Conservation (phyloP, 768 basidiomycete species). For the Austroboletus eburneus region DNA sequence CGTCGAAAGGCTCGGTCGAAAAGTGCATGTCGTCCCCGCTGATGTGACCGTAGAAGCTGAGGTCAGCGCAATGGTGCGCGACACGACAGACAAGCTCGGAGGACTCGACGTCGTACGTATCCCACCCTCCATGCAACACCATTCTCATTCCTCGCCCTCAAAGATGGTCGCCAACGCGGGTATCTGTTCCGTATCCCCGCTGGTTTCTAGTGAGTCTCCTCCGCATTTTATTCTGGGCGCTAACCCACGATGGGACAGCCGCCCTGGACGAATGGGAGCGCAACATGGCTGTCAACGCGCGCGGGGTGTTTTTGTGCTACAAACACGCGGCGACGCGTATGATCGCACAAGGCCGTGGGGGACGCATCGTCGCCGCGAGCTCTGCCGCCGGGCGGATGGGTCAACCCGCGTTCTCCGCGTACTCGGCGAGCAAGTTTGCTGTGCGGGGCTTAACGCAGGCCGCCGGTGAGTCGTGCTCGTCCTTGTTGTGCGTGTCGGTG, state of each 20-base stretch:
- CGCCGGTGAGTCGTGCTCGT: conserved; percentile 7
- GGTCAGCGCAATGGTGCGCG: not conserved
- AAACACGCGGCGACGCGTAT: conserved; percentile 37
- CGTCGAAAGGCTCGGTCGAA: not conserved
- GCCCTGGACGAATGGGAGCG: conserved; percentile 29
- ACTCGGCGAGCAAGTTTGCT: conserved; percentile 19
- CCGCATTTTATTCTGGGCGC: too few relatives aligned
- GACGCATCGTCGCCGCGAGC: conserved; percentile 31
- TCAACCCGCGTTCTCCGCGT: not conserved
- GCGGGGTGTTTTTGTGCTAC: conserved; percentile 34
- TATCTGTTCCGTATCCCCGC: too few relatives aligned
- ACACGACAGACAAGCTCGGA: too few relatives aligned
- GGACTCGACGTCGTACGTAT: too few relatives aligned
- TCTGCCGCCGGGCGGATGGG: too few relatives aligned
- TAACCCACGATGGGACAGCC: conserved; percentile 12
- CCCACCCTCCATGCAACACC: too few relatives aligned
- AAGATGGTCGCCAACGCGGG: too few relatives aligned
- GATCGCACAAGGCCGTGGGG: too few relatives aligned
- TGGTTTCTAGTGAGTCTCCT: too few relatives aligned
- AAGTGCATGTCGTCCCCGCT: not conserved
- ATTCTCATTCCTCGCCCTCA: too few relatives aligned
- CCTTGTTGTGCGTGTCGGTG: too few relatives aligned
- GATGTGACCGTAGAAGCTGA: not conserved
- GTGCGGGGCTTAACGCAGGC: conserved; percentile 22
- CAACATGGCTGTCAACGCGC: conserved; percentile 32